Percentiles rank a stretch among this genome's conserved stretches.
Evolutionary conservation across 495 filamentous ascomycete species (phyloP).

Genomic region (Neurospora sp.): DNA sequence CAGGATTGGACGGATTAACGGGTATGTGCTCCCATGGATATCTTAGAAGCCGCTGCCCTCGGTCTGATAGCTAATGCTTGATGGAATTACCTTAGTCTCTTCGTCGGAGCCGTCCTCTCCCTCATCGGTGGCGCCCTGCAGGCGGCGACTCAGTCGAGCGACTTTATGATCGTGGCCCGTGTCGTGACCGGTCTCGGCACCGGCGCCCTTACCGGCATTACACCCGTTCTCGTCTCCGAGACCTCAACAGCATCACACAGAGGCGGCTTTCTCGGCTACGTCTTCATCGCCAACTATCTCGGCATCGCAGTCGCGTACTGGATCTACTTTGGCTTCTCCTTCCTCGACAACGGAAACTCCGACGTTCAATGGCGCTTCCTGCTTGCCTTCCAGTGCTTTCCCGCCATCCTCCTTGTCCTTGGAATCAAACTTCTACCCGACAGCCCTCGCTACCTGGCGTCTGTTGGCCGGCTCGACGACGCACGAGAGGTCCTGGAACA

Average conservation of each 20-base stretch:
- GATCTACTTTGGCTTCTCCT: slow-evolving; percentile 48
- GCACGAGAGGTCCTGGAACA: not conserved
- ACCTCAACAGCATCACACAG: slow-evolving; percentile 36
- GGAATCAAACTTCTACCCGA: slow-evolving; percentile 41
- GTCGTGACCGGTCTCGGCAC: slow-evolving; percentile 48
- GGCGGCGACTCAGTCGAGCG: slow-evolving; percentile 37
- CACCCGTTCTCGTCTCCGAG: slow-evolving; percentile 33
- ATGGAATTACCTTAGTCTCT: slow-evolving; percentile 44
- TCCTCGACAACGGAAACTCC: slow-evolving; percentile 37
- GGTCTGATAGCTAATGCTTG: slow-evolving; percentile 20
- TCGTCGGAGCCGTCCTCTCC: slow-evolving; percentile 41
- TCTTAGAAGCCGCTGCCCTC: not conserved
- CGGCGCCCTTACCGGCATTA: slow-evolving; percentile 28
- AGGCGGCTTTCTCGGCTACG: slow-evolving; percentile 38
- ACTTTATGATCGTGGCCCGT: slow-evolving; percentile 45
- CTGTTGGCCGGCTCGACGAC: not conserved
- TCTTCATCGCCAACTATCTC: slow-evolving; percentile 47
- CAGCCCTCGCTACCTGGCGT: slow-evolving; percentile 28
- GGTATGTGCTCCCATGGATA: slow-evolving; percentile 8
- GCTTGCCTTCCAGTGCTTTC: slow-evolving; percentile 45
- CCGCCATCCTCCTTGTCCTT: slow-evolving; percentile 36
- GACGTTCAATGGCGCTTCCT: slow-evolving; percentile 39
- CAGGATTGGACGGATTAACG: not conserved
- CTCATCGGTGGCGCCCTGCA: slow-evolving; percentile 45
- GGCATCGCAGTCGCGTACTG: slow-evolving; percentile 54